Base-by-base conservation (phyloP, 2,329 filamentous ascomycete species). In the Chrysosporium keratinophilum region DNA sequence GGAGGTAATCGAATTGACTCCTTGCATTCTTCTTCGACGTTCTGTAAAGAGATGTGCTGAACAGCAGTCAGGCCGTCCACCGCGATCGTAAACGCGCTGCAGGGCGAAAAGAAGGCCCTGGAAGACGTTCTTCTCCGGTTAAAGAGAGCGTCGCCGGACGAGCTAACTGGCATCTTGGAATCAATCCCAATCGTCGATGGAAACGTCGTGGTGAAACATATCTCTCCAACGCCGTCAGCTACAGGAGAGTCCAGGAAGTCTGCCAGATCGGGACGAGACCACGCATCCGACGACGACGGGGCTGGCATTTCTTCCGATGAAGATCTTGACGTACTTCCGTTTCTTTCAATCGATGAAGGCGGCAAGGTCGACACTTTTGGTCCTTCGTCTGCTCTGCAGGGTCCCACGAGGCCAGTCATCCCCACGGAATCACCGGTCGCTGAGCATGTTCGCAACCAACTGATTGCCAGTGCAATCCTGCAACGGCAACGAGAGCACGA, bases 401-500 rank as follows among this genome's bases (percentile, higher is more conserved):
- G 56, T 10, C 57, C 52, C 9, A 57, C 35, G 20, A 58, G 44
- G 48, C 57, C 56, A 15, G 42, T 55, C 33, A 51, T 54, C 15
- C 49, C 46, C 23, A 51, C 48, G 10, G 53, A 55, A 33, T 56
- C 46, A 7, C 54, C 51, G 5, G 54, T 57, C n/a, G 47, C 57
- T 20, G 56, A 58, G 33, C 54, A 59, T 35, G 56, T 60, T 20
- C 57, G 60, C 35, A 59, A 61, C 48, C 58, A 60, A 33, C 40
- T 62, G 15, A 59, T 62, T 35, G 60, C 60, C 5, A 62, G 55
- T 49, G 60, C 59, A 31, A 56, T 59, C 31, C 34, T 61, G 10
- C 57, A 62, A 35, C 54, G 60, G 15, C 59, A 62, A 33, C 52
- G 56, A 15, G 60, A 61, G 17, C 56, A 58, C 28, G 54, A 58